Conservation (phyloP, 176 grass and related monocot genomes). For the Aegilops bicornis region DNA sequence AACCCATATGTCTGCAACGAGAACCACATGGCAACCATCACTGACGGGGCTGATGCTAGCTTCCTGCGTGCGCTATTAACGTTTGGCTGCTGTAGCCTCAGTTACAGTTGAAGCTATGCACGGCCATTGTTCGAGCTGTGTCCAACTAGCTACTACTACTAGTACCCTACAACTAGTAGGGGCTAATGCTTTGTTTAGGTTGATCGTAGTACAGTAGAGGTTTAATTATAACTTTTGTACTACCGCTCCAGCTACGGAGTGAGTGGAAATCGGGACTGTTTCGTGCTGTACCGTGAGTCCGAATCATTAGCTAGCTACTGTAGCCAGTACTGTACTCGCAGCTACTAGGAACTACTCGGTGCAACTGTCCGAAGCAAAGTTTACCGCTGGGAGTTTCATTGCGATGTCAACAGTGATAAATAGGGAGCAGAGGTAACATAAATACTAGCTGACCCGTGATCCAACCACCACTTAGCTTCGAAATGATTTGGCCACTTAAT, state of each 20-base stretch:
- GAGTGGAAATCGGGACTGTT: slow-evolving; percentile 13
- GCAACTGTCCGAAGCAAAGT: not conserved
- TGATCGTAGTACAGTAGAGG: not conserved
- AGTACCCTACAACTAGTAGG: not conserved
- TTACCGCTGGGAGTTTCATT: not conserved
- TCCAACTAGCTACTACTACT: not conserved
- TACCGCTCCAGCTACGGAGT: not conserved
- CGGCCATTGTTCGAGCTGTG: not conserved
- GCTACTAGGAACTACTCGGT: not conserved
- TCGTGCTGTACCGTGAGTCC: not conserved
- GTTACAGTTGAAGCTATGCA: not conserved
- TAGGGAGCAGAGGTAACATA: not conserved
- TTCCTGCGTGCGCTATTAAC: not conserved
- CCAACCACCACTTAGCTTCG: not conserved
- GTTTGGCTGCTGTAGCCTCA: not conserved
- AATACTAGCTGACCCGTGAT: not conserved
- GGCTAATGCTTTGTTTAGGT: not conserved
- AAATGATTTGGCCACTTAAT: not conserved
- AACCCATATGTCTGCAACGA: not conserved
- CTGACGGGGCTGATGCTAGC: not conserved
- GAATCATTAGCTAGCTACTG: not conserved
- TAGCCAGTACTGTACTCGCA: not conserved
- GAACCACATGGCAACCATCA: not conserved
- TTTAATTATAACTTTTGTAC: not conserved
- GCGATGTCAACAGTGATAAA: not conserved